Base-by-base conservation (phyloP, 257 asterid genomes). In the Solanum okadae region DNA sequence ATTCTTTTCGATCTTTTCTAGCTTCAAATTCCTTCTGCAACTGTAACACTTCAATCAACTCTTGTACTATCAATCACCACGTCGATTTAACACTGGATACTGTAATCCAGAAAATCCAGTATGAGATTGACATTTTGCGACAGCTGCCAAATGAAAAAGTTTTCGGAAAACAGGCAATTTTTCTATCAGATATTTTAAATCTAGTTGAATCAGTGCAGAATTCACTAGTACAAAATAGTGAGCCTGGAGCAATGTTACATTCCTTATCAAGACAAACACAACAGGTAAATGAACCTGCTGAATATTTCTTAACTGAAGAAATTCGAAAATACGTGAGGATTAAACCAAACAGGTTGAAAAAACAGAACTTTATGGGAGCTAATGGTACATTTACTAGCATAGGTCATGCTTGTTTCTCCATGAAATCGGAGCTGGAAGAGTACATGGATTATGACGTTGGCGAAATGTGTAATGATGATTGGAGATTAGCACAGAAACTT, bases 361-460 rank as follows among this genome's bases (percentile, higher is more conserved):
- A 92, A 84, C 94, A 90, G 90, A 94, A 94, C 84, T 94, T 94
- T 93, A 94, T 93, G 95, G 96, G 95, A 5, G 95, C 94, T 2
- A 94, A 94, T 40, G 95, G 92, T 29, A 91, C 95, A 22, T 92
- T 89, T 86, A 93, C 95, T 12, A 92, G 95, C 92, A 92, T 95
- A 5, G 98, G 96, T 0, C 95, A 92, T 42, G 90, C 93, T 37
- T 94, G 98, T 85, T 94, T 95, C 75, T 86, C 90, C 14, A 56
- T 90, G 94, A 94, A 90, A 61, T 87, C 78, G 1, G 95, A 93
- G 73, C 91, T 95, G 1, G 94, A 95, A 83, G 90, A 90, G 88
- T 94, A 92, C 89, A 93, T 95, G 96, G 91, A 93, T 29, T 94
- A 95, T 37, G 95, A 93, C 11, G 59, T 94, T 7, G 96, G 98